Base-by-base conservation (phyloP, 306 rosid genomes). In the Echinosophora koreensis region DNA sequence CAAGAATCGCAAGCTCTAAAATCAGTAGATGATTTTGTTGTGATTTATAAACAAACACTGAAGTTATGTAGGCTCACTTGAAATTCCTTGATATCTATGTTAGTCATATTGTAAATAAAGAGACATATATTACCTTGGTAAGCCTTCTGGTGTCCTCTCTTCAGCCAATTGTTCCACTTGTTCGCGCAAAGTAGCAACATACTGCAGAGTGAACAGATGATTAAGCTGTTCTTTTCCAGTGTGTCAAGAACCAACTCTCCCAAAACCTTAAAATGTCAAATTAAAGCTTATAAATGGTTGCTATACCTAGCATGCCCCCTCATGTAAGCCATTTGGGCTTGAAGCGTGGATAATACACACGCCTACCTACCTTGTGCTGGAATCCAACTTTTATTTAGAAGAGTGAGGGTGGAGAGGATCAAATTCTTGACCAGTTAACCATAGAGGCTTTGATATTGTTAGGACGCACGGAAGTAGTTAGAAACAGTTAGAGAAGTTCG, bases 141-240 rank as follows among this genome's bases (percentile, higher is more conserved):
- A 82, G 52, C 97, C 97, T 71, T 92, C 94, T 0, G 84, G 81
- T 10, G 91, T 92, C 89, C 85, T 86, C 87, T 95, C 97, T 77
- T 89, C 90, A 46, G 91, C 91, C 62, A 95, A 87, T 63, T 92
- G 99, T 61, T 95, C 97, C 61, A 92, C 79, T 51, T 81, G 96
- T 81, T 95, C 97, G 35, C 96, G 87, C 80, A 92, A 79, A 80
- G 96, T 92, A 77, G 93, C 93, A 54, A 92, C 92, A 85, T 94
- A 92, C 98, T 93, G 81, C 86, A 80, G 74, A 83, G 34, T 47
- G 73, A 83, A 77, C 64, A 18, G 62, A 76, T 6, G 34, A 61
- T 56, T 57, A 51, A 38, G 39, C 37, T 34, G 61, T 46, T 68
- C 61, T 52, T 44, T 65, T 66, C 39, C 54, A 56, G 30, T 5